Conservation (phyloP, 768 basidiomycete genomes). For the Coprinopsis cinerea region DNA sequence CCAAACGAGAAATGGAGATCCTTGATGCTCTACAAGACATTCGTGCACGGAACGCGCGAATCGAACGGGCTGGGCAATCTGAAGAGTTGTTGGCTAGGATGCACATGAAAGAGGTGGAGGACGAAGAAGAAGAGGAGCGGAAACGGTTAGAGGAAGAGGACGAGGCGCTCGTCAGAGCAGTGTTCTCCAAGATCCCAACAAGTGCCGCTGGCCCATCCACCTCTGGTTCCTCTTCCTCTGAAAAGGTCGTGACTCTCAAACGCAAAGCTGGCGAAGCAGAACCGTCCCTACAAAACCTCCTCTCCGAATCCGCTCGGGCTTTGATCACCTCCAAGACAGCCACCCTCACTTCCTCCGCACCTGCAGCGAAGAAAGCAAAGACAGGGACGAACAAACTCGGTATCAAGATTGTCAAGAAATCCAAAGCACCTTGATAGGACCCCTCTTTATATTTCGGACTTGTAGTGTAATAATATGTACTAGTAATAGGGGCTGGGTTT, state of each 20-base stretch:
- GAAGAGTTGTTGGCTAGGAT: constrained; percentile 65
- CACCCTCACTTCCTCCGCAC: too few species aligned
- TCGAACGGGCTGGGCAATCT: constrained; percentile 76
- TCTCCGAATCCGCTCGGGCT: constrained; percentile 61
- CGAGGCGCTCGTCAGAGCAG: constrained; percentile 79
- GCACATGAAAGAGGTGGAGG: constrained; percentile 63
- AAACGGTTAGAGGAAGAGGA: constrained; percentile 84
- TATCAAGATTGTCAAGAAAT: constrained; percentile 66
- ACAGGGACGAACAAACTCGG: constrained; percentile 61
- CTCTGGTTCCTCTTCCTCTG: constrained; percentile 11
- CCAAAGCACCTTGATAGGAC: constrained; percentile 14
- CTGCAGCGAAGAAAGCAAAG: constrained; percentile 51
- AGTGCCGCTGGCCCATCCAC: constrained; percentile 30
- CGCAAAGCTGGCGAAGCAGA: constrained; percentile 86
- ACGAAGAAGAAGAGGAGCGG: constrained; percentile 67
- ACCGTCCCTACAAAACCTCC: constrained; percentile 60
- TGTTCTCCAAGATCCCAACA: constrained; percentile 79
- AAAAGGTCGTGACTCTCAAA: constrained; percentile 63
- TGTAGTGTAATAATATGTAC: not conserved
- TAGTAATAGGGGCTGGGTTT: not conserved
- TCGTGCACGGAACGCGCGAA: constrained; percentile 78
- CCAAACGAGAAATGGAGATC: constrained; percentile 97
- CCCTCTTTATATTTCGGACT: not conserved
- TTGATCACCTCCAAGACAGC: constrained; percentile 47
- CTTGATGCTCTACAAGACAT: constrained; percentile 95